Evolutionary conservation across 345 rosid species (phyloP).

Genomic region (Syzygium grande): DNA sequence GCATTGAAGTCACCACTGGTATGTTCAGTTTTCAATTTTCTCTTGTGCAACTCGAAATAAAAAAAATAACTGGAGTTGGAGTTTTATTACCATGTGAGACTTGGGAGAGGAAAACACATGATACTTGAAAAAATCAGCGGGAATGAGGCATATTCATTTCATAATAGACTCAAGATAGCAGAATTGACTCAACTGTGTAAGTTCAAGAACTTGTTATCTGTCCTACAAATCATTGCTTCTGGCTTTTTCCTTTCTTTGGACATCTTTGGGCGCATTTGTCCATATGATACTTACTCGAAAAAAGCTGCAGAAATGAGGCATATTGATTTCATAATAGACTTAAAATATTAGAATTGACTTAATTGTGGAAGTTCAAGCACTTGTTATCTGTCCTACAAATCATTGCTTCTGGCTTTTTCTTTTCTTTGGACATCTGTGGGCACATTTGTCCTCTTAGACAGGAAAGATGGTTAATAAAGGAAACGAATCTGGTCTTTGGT

Average conservation of each 20-base stretch:
- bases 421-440: not conserved
- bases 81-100: not conserved
- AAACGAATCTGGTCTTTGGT: not conserved
- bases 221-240: not conserved
- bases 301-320: not conserved
- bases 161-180: not conserved
- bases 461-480: not conserved
- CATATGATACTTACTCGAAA: not conserved
- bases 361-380: not conserved
- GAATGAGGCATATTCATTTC: not conserved
- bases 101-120: not conserved
- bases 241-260: not conserved
- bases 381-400: not conserved
- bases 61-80: not conserved
- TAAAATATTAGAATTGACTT: not conserved
- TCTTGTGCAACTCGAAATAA: not conserved
- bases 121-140: not conserved
- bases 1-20: constrained; percentile 39
- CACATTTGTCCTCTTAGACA: not conserved
- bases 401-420: not conserved
- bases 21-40: not conserved
- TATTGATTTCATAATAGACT: not conserved
- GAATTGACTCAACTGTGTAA: not conserved
- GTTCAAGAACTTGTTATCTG: not conserved
- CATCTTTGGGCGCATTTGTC: not conserved